Evolutionary conservation across 176 grass and related monocot genomes (phyloP).

Genomic region (Alopecurus myosuroides): DNA sequence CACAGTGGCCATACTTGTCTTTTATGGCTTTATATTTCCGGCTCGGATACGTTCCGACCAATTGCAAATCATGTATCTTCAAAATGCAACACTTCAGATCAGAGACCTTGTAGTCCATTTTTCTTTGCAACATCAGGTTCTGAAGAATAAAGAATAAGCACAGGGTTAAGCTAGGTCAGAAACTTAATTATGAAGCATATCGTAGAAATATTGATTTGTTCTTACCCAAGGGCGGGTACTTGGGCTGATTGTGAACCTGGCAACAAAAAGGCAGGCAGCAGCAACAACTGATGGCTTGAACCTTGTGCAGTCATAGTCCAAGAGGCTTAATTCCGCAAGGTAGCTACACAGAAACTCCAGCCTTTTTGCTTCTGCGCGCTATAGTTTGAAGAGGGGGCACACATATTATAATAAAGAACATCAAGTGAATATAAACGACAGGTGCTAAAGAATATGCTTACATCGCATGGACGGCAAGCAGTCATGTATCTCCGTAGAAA

Average conservation of each 20-base stretch:
- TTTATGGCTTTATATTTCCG: not conserved
- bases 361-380: not conserved
- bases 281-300: conserved; percentile 50
- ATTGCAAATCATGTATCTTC: conserved; percentile 34
- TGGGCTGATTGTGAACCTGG: conserved; percentile 52
- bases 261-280: conserved; percentile 49
- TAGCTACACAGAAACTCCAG: conserved; percentile 48
- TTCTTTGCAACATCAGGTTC: conserved; percentile 32
- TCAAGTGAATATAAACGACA: not conserved
- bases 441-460: conserved; percentile 13
- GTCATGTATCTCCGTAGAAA: conserved; percentile 23
- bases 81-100: conserved; percentile 30
- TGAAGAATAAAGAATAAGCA: conserved; percentile 16
- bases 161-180: not conserved
- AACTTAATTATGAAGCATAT: not conserved
- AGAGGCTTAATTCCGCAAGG: conserved; percentile 63
- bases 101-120: conserved; percentile 32
- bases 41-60: not conserved
- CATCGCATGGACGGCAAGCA: conserved; percentile 21
- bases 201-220: not conserved
- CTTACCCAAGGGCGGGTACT: conserved; percentile 49
- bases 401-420: not conserved
- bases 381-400: not conserved
- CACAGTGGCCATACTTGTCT: conserved; percentile 1
- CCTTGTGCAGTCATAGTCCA: conserved; percentile 38